Evolutionary conservation across 1,139 yeast genomes (phyloP).

Genomic region (Yamadazyma dendronema): DNA sequence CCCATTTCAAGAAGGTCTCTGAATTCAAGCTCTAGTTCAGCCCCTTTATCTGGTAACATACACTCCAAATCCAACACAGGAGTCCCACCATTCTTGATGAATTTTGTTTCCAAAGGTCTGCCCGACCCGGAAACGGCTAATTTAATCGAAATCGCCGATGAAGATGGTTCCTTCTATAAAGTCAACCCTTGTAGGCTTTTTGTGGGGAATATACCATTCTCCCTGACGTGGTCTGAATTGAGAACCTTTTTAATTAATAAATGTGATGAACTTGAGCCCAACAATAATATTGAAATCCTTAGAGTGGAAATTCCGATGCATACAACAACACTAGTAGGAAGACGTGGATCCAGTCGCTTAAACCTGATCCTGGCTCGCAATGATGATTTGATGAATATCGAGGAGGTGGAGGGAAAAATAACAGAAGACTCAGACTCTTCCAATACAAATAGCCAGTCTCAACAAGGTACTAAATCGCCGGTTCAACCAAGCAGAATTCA

Average conservation of each 20-base stretch:
- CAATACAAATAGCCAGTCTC: background rate
- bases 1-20: slow-evolving; percentile 4
- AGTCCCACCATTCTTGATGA: slow-evolving; percentile 33
- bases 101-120: slow-evolving; percentile 19
- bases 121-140: background rate
- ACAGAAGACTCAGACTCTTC: background rate
- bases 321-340: slow-evolving; percentile 7
- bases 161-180: slow-evolving; percentile 29
- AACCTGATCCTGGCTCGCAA: background rate
- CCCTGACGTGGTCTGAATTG: slow-evolving; percentile 55
- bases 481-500: background rate
- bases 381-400: background rate
- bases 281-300: slow-evolving; percentile 29
- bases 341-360: background rate
- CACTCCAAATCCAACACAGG: slow-evolving; percentile 9
- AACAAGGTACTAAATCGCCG: background rate
- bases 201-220: slow-evolving; percentile 58
- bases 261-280: slow-evolving; percentile 33
- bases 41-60: background rate
- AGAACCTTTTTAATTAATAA: slow-evolving; percentile 43
- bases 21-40: background rate
- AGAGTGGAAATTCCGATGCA: slow-evolving; percentile 60
- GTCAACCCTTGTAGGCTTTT: slow-evolving; percentile 45
- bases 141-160: slow-evolving; percentile 14
- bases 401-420: background rate